These are phyloP conservation scores for Phytopythium aichiense DNA, from an alignment of 352 stramenopile genomes.

Conservation along the genomic window DNA sequence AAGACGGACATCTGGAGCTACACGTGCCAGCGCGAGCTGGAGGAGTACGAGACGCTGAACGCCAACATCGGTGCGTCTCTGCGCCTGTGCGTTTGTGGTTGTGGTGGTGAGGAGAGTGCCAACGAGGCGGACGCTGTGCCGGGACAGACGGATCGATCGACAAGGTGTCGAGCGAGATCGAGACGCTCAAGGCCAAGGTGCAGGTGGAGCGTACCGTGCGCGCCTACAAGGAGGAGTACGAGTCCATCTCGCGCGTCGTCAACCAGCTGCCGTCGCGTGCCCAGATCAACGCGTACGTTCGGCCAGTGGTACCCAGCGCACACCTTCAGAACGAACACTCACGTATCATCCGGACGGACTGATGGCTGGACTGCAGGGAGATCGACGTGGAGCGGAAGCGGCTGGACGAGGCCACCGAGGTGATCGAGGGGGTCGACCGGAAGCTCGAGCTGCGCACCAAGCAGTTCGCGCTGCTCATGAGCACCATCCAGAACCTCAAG, in stretches of 20 bases:
- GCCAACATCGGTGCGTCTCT: conserved; percentile 52
- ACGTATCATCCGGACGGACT: no score
- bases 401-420: conserved; percentile 47
- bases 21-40: conserved; percentile 76
- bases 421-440: conserved; percentile 45
- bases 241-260: conserved; percentile 77
- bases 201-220: conserved; percentile 70
- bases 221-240: conserved; percentile 88
- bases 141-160: conserved; percentile 53
- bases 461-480: conserved; percentile 78
- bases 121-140: background rate
- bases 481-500: conserved; percentile 83
- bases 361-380: conserved; percentile 23
- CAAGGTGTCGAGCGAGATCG: conserved; percentile 65
- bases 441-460: conserved; percentile 72
- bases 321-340: background rate
- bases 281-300: conserved; percentile 48
- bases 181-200: conserved; percentile 73
- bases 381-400: conserved; percentile 58
- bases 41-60: conserved; percentile 79
- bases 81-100: background rate
- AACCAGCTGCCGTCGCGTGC: conserved; percentile 73
- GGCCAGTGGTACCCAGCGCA: background rate
- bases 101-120: background rate
- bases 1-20: conserved; percentile 81